Evolutionary conservation across 257 asterid genomes (phyloP).

Genomic region (Salvia splendens): DNA sequence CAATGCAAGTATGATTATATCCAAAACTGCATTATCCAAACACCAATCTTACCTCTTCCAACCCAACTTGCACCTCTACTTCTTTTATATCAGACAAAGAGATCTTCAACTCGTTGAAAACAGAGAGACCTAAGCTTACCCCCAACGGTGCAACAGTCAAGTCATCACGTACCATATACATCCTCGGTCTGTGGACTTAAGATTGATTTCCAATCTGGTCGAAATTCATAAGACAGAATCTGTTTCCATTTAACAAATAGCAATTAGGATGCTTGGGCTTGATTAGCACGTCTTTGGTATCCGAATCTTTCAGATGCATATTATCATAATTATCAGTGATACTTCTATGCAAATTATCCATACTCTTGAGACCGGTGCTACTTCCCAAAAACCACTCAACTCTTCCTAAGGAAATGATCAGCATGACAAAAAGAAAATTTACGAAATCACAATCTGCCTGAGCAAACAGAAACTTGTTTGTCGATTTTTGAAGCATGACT

Average conservation of each 20-base stretch:
- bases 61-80: slow-evolving; percentile 9
- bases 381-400: slow-evolving; percentile 1
- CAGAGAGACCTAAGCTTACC: neutral
- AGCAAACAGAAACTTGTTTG: slow-evolving; percentile 18
- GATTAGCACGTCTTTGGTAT: neutral
- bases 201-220: neutral
- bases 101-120: neutral
- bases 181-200: neutral
- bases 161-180: slow-evolving; percentile 1
- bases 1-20: too few species aligned
- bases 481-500: slow-evolving; percentile 16
- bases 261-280: neutral
- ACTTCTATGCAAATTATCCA: slow-evolving; percentile 14
- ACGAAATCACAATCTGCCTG: slow-evolving; percentile 13
- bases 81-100: slow-evolving; percentile 26
- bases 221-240: neutral
- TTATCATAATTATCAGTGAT: neutral
- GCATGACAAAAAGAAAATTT: slow-evolving; percentile 17
- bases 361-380: neutral
- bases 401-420: slow-evolving; percentile 13
- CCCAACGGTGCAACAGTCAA: slow-evolving; percentile 11
- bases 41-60: slow-evolving; percentile 28
- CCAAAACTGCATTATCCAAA: too few species aligned
- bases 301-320: neutral
- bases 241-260: too few species aligned